Conservation (phyloP, 177 flowering plant genomes). For the Vitis hybrid region DNA sequence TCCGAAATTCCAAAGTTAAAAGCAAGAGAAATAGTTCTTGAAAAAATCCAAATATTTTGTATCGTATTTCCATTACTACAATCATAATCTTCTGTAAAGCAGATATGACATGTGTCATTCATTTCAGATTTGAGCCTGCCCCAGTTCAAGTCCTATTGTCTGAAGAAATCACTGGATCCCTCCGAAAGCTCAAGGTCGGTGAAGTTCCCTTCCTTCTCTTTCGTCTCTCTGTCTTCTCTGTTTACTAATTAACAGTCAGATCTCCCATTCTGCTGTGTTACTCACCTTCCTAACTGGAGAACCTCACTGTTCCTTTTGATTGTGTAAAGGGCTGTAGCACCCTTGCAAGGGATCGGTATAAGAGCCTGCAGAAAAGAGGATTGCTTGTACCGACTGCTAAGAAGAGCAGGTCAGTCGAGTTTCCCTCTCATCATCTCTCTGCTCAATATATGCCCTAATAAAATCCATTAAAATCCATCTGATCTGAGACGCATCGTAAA, state of each 20-base stretch:
- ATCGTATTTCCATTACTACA: neutral
- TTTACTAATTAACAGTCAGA: neutral
- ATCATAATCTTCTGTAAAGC: neutral
- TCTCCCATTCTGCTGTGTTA: neutral
- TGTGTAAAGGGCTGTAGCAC: conserved; percentile 75
- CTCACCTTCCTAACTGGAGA: too few relatives aligned
- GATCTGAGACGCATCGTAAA: neutral
- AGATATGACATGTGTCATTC: neutral
- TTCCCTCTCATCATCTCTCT: neutral
- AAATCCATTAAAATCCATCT: too few relatives aligned
- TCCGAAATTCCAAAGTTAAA: too few relatives aligned
- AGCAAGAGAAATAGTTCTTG: too few relatives aligned
- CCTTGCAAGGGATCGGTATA: conserved; percentile 81
- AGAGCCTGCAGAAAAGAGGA: conserved; percentile 93
- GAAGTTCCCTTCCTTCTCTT: neutral
- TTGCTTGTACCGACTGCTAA: conserved; percentile 60
- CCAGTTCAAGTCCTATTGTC: conserved; percentile 83
- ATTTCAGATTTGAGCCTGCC: conserved; percentile 82
- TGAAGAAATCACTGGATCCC: conserved; percentile 90
- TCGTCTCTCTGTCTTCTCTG: neutral
- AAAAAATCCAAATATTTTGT: too few relatives aligned
- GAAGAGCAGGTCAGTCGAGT: conserved; percentile 44
- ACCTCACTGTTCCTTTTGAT: neutral
- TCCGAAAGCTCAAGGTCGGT: conserved; percentile 83
- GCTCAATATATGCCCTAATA: neutral